These are phyloP conservation scores for Solanum raphanifolium DNA, from an alignment of 257 asterid genomes.

Conservation along the genomic window DNA sequence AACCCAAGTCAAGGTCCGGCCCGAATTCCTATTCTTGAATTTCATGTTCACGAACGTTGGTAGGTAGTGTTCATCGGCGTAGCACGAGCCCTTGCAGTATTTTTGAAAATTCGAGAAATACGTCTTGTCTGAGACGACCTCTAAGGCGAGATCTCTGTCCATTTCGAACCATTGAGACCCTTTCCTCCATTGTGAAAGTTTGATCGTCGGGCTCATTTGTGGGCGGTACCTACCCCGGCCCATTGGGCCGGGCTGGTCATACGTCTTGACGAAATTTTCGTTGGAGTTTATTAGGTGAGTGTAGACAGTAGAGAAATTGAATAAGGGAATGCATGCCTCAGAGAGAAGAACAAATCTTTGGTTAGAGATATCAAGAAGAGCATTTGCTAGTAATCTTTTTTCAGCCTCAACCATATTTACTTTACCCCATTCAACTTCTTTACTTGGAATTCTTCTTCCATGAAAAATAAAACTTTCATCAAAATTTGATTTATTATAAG, in stretches of 20 bases:
- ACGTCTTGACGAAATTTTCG: conserved; percentile 39
- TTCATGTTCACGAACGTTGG: conserved; percentile 52
- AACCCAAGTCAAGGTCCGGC: conserved; percentile 62
- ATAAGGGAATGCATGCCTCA: conserved; percentile 72
- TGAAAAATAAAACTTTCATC: conserved; percentile 38
- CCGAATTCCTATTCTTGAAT: conserved; percentile 31
- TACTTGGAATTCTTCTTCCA: conserved; percentile 67
- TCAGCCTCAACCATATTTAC: conserved; percentile 89
- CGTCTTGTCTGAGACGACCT: conserved; percentile 39
- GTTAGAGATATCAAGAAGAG: conserved; percentile 76
- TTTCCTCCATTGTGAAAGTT: conserved; percentile 54
- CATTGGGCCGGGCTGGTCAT: conserved; percentile 38
- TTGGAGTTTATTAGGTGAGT: conserved; percentile 51
- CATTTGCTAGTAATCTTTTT: conserved; percentile 66
- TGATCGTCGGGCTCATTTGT: conserved; percentile 46
- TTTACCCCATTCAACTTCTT: conserved; percentile 72
- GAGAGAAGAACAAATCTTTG: conserved; percentile 74
- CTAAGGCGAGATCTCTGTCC: conserved; percentile 50
- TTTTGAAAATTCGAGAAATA: conserved; percentile 36
- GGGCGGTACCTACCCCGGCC: conserved; percentile 59
- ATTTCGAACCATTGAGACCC: conserved; percentile 92
- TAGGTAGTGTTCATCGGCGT: conserved; percentile 73
- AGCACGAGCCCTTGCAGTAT: conserved; percentile 44
- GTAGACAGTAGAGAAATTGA: conserved; percentile 71
- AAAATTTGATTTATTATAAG: conserved; percentile 15